phyloP scores from a whole-genome alignment of 805 yeast genomes.

The Cephaloascus fragrans region DNA sequence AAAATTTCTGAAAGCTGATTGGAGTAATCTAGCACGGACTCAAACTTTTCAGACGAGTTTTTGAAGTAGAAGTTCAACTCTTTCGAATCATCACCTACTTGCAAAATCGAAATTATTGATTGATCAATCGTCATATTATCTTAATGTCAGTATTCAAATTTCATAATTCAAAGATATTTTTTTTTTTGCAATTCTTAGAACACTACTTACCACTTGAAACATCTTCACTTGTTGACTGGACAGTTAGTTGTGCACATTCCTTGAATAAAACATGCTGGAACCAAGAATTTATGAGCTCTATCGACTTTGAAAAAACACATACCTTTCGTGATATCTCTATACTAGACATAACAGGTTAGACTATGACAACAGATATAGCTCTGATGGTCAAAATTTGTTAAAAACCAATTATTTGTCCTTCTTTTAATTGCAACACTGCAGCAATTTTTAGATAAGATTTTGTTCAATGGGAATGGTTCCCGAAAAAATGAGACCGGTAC shows the following conservation, averaged over 20 bases:
- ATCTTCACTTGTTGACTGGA: not conserved
- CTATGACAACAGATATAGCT: too few relatives aligned
- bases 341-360: not conserved
- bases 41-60: conserved; percentile 1
- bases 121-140: too few relatives aligned
- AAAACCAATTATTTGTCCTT: too few relatives aligned
- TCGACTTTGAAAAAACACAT: not conserved
- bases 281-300: too few relatives aligned
- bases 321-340: not conserved
- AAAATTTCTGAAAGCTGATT: conserved; percentile 18
- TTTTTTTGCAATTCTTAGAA: too few relatives aligned
- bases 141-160: too few relatives aligned
- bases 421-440: not conserved
- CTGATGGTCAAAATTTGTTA: too few relatives aligned
- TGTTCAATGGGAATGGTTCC: not conserved
- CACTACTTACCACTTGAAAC: not conserved
- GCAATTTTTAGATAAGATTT: not conserved
- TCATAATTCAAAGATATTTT: too few relatives aligned
- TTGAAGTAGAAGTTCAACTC: not conserved
- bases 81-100: not conserved
- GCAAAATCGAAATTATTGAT: too few relatives aligned
- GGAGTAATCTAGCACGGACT: conserved; percentile 22
- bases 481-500: not conserved
- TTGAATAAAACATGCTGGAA: too few relatives aligned
- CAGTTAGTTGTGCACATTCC: too few relatives aligned